Percentiles rank a stretch among this genome's conserved stretches.
These are phyloP conservation scores for Hypocreales sp. DNA, from an alignment of 2,329 filamentous ascomycete species.

Conservation along the genomic window DNA sequence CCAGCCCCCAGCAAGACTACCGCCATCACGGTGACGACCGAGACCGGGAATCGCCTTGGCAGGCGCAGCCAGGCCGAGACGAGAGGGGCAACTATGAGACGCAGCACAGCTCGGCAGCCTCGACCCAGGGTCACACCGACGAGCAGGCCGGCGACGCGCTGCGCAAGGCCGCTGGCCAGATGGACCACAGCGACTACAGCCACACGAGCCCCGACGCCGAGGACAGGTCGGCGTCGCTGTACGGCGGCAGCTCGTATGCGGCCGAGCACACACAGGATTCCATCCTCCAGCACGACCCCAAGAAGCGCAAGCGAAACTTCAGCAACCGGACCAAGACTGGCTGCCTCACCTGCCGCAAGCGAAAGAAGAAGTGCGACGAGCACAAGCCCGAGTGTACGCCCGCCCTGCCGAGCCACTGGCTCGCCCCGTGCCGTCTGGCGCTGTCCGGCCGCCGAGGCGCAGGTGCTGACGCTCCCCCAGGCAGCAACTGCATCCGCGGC, in stretches of 20 bases:
- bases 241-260: slow-evolving; percentile 25
- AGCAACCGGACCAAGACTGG: slow-evolving; percentile 94
- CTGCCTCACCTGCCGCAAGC: slow-evolving; percentile 76
- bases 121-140: slow-evolving; percentile 29
- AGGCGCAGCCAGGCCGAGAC: slow-evolving; percentile 28
- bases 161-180: slow-evolving; percentile 27
- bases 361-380: slow-evolving; percentile 98
- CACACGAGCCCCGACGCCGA: slow-evolving; percentile 40
- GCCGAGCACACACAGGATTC: slow-evolving; percentile 32
- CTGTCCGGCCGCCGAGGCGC: too few relatives aligned
- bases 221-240: slow-evolving; percentile 25
- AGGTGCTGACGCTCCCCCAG: slow-evolving; percentile 23
- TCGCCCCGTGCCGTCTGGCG: too few relatives aligned
- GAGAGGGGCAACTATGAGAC: slow-evolving; percentile 30
- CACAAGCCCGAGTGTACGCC: slow-evolving; percentile 76
- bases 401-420: too few relatives aligned
- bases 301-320: slow-evolving; percentile 67
- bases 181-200: slow-evolving; percentile 32
- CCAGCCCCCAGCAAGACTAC: slow-evolving; percentile 27
- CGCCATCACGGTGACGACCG: slow-evolving; percentile 29
- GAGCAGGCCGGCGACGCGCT: slow-evolving; percentile 31
- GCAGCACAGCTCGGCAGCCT: slow-evolving; percentile 27
- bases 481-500: slow-evolving; percentile 79
- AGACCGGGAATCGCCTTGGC: slow-evolving; percentile 33
- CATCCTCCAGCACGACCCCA: slow-evolving; percentile 41